phyloP scores from a whole-genome alignment of 257 asterid species.

The Parsonsia alboflavescens region DNA sequence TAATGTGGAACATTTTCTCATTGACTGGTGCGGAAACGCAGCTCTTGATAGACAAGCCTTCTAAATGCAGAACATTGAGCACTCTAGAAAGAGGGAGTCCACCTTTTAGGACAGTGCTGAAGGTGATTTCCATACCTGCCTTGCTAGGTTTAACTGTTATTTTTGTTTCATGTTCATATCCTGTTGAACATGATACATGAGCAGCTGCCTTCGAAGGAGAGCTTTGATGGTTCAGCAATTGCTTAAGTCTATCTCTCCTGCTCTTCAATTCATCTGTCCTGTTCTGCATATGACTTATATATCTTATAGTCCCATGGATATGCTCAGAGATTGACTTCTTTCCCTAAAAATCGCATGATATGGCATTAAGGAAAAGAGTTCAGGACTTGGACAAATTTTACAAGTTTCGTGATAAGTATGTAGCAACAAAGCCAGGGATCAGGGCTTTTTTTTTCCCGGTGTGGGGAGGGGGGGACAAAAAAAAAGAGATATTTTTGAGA shows the following conservation, averaged over 20 bases:
- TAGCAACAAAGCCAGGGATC: too few species aligned
- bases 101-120: slow-evolving; percentile 17
- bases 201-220: neutral
- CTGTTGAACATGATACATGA: neutral
- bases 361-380: too few species aligned
- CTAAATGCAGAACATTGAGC: slow-evolving; percentile 23
- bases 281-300: slow-evolving; percentile 36
- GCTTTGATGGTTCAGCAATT: neutral
- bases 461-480: too few species aligned
- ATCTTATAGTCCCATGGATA: slow-evolving; percentile 34
- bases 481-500: too few species aligned
- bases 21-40: slow-evolving; percentile 35
- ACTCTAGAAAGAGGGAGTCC: slow-evolving; percentile 33
- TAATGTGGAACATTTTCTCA: slow-evolving; percentile 30
- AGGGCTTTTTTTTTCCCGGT: too few species aligned
- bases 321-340: slow-evolving; percentile 45
- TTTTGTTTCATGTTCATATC: neutral
- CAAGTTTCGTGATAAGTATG: too few species aligned
- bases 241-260: slow-evolving; percentile 27
- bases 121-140: slow-evolving; percentile 38
- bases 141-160: slow-evolving; percentile 32
- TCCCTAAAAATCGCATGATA: slow-evolving; percentile 30
- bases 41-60: slow-evolving; percentile 32
- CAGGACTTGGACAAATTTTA: too few species aligned
- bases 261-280: slow-evolving; percentile 27